Percentiles rank a stretch among this genome's conserved stretches.
Conservation (phyloP, 495 filamentous ascomycete genomes). For the Parathielavia appendiculata region DNA sequence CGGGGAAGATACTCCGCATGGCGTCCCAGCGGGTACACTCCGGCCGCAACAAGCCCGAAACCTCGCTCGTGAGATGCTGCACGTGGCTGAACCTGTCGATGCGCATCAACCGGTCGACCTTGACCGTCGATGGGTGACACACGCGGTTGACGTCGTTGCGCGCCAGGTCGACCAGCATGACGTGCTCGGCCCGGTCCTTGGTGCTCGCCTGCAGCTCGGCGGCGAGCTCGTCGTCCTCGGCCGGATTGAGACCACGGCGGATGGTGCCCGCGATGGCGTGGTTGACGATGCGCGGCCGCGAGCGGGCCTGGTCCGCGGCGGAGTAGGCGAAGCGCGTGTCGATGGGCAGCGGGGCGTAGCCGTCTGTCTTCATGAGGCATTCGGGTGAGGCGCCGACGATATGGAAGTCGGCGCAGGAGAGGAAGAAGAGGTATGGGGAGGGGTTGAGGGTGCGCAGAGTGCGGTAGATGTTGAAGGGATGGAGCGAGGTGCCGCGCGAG, state of each 20-base stretch:
- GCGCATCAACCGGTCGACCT: slow-evolving; percentile 89
- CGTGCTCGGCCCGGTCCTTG: slow-evolving; percentile 95
- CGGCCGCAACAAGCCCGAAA: slow-evolving; percentile 75
- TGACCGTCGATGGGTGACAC: slow-evolving; percentile 82
- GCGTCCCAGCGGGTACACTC: slow-evolving; percentile 92
- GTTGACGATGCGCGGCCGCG: slow-evolving; percentile 78
- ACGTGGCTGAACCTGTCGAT: slow-evolving; percentile 96
- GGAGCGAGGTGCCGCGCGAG: slow-evolving; percentile 78
- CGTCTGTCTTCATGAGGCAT: slow-evolving; percentile 82
- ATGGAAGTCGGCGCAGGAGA: slow-evolving; percentile 85
- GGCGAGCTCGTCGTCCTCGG: slow-evolving; percentile 77
- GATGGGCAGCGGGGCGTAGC: slow-evolving; percentile 27
- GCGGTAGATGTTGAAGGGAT: slow-evolving; percentile 98
- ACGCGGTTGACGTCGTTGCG: slow-evolving; percentile 96
- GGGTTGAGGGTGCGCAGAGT: slow-evolving; percentile 94
- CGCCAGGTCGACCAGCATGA: slow-evolving; percentile 98
- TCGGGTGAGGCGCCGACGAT: slow-evolving; percentile 94
- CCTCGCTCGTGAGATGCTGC: slow-evolving; percentile 93
- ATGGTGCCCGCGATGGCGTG: slow-evolving; percentile 97
- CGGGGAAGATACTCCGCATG: slow-evolving; percentile 92
- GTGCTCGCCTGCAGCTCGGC: slow-evolving; percentile 69
- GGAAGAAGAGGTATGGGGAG: slow-evolving; percentile 93
- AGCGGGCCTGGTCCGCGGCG: slow-evolving; percentile 21
- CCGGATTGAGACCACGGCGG: slow-evolving; percentile 69
- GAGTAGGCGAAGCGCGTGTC: slow-evolving; percentile 29